Evolutionary conservation across 805 yeast species (phyloP).

Genomic region (Schwanniomyces occidentalis): DNA sequence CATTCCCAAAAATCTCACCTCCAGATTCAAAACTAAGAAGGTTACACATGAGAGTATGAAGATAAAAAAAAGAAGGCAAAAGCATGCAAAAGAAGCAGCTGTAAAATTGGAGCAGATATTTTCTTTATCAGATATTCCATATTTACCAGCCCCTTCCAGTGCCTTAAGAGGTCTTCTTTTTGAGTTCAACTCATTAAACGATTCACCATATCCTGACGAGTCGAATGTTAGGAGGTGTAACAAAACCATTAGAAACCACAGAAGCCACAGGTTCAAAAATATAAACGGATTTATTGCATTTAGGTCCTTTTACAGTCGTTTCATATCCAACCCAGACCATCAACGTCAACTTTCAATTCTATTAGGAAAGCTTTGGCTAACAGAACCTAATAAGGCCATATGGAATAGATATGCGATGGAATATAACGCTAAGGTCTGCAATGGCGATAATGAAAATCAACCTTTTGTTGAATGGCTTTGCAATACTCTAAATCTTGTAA

Average conservation of each 20-base stretch:
- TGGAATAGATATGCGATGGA: constrained; percentile 34
- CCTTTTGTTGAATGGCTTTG: constrained; percentile 23
- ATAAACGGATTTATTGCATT: constrained; percentile 33
- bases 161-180: constrained; percentile 11
- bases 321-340: constrained; percentile 15
- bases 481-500: constrained; percentile 9
- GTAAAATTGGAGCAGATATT: constrained; percentile 5
- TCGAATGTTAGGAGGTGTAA: not conserved
- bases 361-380: constrained; percentile 27
- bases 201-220: constrained; percentile 2
- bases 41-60: not conserved
- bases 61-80: not conserved
- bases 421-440: constrained; percentile 17
- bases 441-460: not conserved
- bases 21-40: constrained; percentile 7
- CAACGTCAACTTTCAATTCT: constrained; percentile 24
- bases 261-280: constrained; percentile 2
- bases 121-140: constrained; percentile 12
- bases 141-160: constrained; percentile 12
- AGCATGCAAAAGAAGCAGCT: not conserved
- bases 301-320: constrained; percentile 27
- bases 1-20: constrained; percentile 9
- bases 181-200: constrained; percentile 8
- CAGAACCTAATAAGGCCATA: constrained; percentile 20
- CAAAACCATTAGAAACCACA: constrained; percentile 1